A percentile compares a stretch with the other conserved stretches of the same genome.
Conservation (phyloP, 805 yeast genomes). For the Teunomyces kruisii region DNA sequence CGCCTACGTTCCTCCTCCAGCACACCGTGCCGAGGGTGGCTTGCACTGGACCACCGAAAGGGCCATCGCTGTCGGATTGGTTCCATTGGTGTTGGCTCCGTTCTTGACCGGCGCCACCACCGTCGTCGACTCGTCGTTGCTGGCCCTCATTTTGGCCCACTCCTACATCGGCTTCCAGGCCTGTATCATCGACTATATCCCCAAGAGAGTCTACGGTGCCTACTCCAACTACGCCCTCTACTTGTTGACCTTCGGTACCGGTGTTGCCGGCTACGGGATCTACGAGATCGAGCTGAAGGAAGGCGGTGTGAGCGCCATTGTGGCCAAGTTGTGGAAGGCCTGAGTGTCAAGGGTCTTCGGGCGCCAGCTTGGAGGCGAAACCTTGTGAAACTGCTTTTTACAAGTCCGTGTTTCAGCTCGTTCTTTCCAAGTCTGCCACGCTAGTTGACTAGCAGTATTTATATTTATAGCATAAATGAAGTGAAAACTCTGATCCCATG, state of each 20-base stretch:
- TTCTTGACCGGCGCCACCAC: slow-evolving; percentile 53
- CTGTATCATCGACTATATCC: slow-evolving; percentile 78
- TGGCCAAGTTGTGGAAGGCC: slow-evolving; percentile 41
- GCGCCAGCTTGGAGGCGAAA: too few relatives aligned
- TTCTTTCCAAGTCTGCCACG: too few relatives aligned
- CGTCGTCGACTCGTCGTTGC: slow-evolving; percentile 56
- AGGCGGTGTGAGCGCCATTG: slow-evolving; percentile 59
- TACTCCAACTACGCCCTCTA: slow-evolving; percentile 63
- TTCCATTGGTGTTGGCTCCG: slow-evolving; percentile 66
- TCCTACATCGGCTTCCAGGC: slow-evolving; percentile 71
- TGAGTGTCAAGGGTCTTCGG: too few relatives aligned
- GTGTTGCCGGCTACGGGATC: slow-evolving; percentile 67
- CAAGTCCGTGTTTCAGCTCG: too few relatives aligned
- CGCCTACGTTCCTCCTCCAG: slow-evolving; percentile 60
- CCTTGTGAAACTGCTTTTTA: too few relatives aligned
- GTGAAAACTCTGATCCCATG: background rate
- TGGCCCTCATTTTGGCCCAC: slow-evolving; percentile 59
- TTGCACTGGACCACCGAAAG: slow-evolving; percentile 76
- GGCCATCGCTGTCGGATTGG: slow-evolving; percentile 54
- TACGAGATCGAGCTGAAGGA: slow-evolving; percentile 66
- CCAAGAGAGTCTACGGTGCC: slow-evolving; percentile 67
- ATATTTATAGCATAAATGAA: slow-evolving; percentile 6
- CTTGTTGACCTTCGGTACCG: slow-evolving; percentile 61
- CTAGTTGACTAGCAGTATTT: background rate
- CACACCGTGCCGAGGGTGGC: slow-evolving; percentile 62